Percentiles rank a stretch among this genome's conserved stretches.
Conservation (phyloP, 169 alveolate species). For the Plasmodium adleri region DNA sequence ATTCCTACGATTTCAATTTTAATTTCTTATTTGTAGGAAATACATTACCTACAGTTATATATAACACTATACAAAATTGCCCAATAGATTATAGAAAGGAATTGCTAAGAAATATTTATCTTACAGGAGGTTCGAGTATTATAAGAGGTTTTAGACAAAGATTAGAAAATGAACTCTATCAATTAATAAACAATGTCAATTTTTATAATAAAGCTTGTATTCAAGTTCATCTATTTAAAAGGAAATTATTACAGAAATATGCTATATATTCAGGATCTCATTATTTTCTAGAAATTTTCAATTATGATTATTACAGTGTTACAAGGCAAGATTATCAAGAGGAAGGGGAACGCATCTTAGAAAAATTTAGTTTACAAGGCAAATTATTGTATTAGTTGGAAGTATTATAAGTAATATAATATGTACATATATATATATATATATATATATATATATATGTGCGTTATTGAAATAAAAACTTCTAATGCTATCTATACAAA, state of each 20-base stretch:
- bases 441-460: no score
- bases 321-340: constrained; percentile 52
- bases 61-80: constrained; percentile 61
- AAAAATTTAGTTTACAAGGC: constrained; percentile 60
- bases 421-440: no score
- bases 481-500: no score
- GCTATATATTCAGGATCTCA: constrained; percentile 62
- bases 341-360: constrained; percentile 50
- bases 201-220: constrained; percentile 41
- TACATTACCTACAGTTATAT: constrained; percentile 51
- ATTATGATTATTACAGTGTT: constrained; percentile 50
- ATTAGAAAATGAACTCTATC: constrained; percentile 61
- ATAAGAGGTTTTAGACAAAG: constrained; percentile 71
- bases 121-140: constrained; percentile 70
- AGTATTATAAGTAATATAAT: no score
- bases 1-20: constrained; percentile 29
- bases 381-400: constrained; percentile 29
- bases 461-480: no score
- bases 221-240: constrained; percentile 39
- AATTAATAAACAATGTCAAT: constrained; percentile 21
- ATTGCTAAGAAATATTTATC: constrained; percentile 35
- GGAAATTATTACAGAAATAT: constrained; percentile 63
- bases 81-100: constrained; percentile 68
- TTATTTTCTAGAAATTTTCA: constrained; percentile 46
- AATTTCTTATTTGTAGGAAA: constrained; percentile 17